Conservation (phyloP, 2,329 filamentous ascomycete species). For the Xylaria sp. region DNA sequence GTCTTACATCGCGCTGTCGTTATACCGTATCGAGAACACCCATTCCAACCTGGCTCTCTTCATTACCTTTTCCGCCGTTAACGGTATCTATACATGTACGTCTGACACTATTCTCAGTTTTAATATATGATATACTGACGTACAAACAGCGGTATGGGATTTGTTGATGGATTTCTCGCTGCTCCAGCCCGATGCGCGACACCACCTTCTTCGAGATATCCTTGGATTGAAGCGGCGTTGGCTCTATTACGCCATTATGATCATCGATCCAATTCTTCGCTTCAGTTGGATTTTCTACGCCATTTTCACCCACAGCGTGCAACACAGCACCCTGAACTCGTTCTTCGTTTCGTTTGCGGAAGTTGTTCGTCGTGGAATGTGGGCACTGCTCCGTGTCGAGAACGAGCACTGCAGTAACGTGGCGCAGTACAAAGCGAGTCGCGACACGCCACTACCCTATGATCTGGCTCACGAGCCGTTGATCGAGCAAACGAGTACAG, state of each 20-base stretch:
- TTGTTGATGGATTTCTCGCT: slow-evolving; percentile 94
- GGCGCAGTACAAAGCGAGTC: slow-evolving; percentile 77
- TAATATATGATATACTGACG: not conserved
- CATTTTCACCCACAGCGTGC: slow-evolving; percentile 70
- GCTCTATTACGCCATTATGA: slow-evolving; percentile 83
- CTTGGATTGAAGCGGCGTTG: slow-evolving; percentile 73
- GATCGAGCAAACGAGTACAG: slow-evolving; percentile 39
- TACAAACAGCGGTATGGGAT: slow-evolving; percentile 72
- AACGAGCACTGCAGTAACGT: slow-evolving; percentile 97
- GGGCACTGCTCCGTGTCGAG: slow-evolving; percentile 90
- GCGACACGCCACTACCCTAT: slow-evolving; percentile 85
- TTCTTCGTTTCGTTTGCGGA: slow-evolving; percentile 77
- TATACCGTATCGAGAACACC: slow-evolving; percentile 70
- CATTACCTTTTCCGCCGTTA: slow-evolving; percentile 73
- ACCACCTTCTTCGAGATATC: slow-evolving; percentile 67
- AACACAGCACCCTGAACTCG: slow-evolving; percentile 77
- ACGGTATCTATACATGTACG: slow-evolving; percentile 74
- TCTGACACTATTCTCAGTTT: slow-evolving; percentile 13
- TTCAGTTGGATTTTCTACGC: slow-evolving; percentile 95
- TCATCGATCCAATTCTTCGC: slow-evolving; percentile 75
- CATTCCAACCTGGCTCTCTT: slow-evolving; percentile 61
- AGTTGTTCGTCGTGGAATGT: slow-evolving; percentile 78
- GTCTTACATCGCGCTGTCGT: slow-evolving; percentile 69
- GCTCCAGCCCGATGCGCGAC: slow-evolving; percentile 67
- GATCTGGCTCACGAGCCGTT: slow-evolving; percentile 45